These are phyloP conservation scores for Penicillium sp. DNA, from an alignment of 2,329 filamentous ascomycete genomes.

Conservation along the genomic window DNA sequence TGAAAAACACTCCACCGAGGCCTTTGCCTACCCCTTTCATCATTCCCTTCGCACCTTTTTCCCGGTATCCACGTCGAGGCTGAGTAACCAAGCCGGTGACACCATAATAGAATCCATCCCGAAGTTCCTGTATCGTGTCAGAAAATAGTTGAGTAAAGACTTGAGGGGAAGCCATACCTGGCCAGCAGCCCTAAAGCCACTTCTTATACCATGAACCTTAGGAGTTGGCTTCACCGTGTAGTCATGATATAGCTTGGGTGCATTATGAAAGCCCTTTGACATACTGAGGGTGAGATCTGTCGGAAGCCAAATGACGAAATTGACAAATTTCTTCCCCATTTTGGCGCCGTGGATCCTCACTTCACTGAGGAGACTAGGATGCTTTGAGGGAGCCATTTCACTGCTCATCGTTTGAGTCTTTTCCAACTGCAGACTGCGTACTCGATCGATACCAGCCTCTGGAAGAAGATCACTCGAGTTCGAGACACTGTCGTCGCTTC, in stretches of 20 bases:
- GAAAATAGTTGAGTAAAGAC: neutral
- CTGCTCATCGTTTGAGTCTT: slow-evolving; percentile 9
- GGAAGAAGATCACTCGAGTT: neutral
- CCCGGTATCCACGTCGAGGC: slow-evolving; percentile 66
- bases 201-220: slow-evolving; percentile 74
- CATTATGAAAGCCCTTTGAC: slow-evolving; percentile 84
- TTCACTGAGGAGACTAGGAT: slow-evolving; percentile 5
- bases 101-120: slow-evolving; percentile 75
- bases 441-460: neutral
- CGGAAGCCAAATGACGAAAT: slow-evolving; percentile 72
- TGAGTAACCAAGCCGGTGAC: slow-evolving; percentile 78
- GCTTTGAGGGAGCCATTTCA: neutral
- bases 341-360: slow-evolving; percentile 10
- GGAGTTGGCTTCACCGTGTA: slow-evolving; percentile 72
- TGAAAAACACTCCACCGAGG: slow-evolving; percentile 74
- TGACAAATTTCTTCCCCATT: slow-evolving; percentile 66
- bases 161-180: slow-evolving; percentile 3
- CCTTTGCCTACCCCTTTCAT: slow-evolving; percentile 80
- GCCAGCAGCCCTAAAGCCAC: slow-evolving; percentile 72
- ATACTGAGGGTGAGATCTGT: slow-evolving; percentile 82
- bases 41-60: slow-evolving; percentile 66
- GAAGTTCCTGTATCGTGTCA: slow-evolving; percentile 57
- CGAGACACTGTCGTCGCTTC: neutral
- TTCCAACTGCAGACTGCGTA: slow-evolving; percentile 13
- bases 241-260: slow-evolving; percentile 80